Conservation (phyloP, 2,329 filamentous ascomycete genomes). For the Hypocrella siamensis region DNA sequence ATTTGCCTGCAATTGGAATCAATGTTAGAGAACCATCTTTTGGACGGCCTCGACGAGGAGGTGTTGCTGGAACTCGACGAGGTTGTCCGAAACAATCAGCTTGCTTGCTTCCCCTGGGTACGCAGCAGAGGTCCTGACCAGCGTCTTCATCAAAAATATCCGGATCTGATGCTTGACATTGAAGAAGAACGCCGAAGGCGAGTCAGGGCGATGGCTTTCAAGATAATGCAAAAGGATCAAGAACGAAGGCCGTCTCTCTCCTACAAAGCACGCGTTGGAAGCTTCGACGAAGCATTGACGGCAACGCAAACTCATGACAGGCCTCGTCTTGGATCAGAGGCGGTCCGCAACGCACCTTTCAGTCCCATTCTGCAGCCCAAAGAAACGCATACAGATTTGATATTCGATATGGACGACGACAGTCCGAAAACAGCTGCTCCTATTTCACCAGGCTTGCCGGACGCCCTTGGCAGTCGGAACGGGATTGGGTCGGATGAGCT, state of each 20-base stretch:
- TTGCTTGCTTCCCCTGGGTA: constrained; percentile 60
- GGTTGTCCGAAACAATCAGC: constrained; percentile 68
- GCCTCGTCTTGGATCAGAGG: constrained; percentile 28
- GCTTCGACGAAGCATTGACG: constrained; percentile 44
- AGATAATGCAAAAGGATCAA: constrained; percentile 44
- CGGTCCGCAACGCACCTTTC: constrained; percentile 35
- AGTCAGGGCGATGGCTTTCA: constrained; percentile 63
- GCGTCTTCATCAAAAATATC: constrained; percentile 47
- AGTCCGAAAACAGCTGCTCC: constrained; percentile 14
- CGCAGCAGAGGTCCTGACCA: constrained; percentile 59
- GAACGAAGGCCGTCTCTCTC: constrained; percentile 48
- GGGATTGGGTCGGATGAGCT: constrained; percentile 13
- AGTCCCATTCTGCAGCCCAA: constrained; percentile 56
- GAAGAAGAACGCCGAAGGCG: constrained; percentile 54
- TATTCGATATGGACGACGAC: constrained; percentile 91
- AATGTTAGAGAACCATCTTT: constrained; percentile 77
- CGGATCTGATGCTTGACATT: constrained; percentile 46
- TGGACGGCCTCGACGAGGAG: constrained; percentile 75
- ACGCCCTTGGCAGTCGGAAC: constrained; percentile 7
- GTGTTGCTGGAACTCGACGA: constrained; percentile 68
- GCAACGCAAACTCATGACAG: constrained; percentile 26
- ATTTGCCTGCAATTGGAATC: constrained; percentile 81
- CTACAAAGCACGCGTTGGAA: constrained; percentile 42
- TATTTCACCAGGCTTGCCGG: constrained; percentile 7
- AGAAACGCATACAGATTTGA: constrained; percentile 58